Evolutionary conservation across 1,284 basidiomycete species (phyloP).

Genomic region (Bondarzewia mesenterica): DNA sequence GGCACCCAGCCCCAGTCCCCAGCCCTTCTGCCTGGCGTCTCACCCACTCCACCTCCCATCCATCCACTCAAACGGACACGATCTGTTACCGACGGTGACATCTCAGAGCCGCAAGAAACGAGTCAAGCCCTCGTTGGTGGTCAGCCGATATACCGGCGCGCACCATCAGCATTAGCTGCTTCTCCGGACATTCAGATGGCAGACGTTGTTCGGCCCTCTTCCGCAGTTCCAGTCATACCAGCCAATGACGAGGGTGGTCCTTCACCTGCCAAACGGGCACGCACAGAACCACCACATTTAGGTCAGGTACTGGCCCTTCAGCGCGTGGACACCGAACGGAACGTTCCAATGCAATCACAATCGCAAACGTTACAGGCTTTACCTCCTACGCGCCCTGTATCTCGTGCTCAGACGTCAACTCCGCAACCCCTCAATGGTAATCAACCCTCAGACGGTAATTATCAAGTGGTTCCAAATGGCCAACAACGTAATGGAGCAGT

Average conservation of each 20-base stretch:
- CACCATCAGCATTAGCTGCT: conserved; percentile 25
- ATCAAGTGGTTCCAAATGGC: conserved; percentile 24
- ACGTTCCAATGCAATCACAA: not conserved
- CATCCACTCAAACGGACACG: conserved; percentile 37
- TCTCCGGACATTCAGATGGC: conserved; percentile 36
- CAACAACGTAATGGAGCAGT: conserved; percentile 22
- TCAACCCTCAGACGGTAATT: conserved; percentile 21
- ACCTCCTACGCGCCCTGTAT: conserved; percentile 5
- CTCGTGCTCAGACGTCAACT: conserved; percentile 12
- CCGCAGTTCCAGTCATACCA: conserved; percentile 30
- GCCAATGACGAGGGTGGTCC: conserved; percentile 45
- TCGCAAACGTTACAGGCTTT: not conserved
- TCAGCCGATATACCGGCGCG: conserved; percentile 19
- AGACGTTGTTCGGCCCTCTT: conserved; percentile 39
- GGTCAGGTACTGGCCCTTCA: conserved; percentile 7
- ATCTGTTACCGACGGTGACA: conserved; percentile 35
- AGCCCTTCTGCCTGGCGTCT: conserved; percentile 24
- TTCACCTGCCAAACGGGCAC: conserved; percentile 57
- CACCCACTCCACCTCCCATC: conserved; percentile 52
- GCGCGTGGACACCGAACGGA: not conserved
- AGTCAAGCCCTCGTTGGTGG: conserved; percentile 11
- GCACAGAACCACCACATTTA: conserved; percentile 40
- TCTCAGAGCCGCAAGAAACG: conserved; percentile 9
- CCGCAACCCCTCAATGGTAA: conserved; percentile 25
- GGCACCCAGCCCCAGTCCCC: conserved; percentile 40